Evolutionary conservation across 1,284 basidiomycete genomes (phyloP).

Genomic region (Earliella scabrosa): DNA sequence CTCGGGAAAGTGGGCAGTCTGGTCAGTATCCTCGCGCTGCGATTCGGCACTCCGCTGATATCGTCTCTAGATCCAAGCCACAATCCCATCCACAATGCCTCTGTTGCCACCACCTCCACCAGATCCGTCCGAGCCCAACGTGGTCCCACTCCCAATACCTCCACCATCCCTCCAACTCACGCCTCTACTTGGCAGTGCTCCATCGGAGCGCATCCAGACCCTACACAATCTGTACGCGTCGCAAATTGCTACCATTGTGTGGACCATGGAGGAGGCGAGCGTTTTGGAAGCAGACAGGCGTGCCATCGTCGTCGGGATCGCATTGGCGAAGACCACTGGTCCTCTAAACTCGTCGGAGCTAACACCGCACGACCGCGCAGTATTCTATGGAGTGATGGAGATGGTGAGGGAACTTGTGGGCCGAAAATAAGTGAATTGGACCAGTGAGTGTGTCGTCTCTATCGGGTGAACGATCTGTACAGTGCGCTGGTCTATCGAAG

Average conservation of each 20-base stretch:
- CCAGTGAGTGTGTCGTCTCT: too few relatives aligned
- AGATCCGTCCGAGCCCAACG: conserved; percentile 41
- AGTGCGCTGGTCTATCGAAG: too few relatives aligned
- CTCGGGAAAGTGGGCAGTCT: conserved; percentile 86
- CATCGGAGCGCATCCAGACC: conserved; percentile 65
- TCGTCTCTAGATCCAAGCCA: conserved; percentile 74
- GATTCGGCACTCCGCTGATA: not conserved
- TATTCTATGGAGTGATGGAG: conserved; percentile 72
- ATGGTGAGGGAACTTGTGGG: conserved; percentile 55
- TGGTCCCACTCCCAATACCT: conserved; percentile 61
- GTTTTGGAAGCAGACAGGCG: conserved; percentile 46
- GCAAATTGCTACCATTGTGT: conserved; percentile 87
- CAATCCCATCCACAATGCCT: conserved; percentile 69
- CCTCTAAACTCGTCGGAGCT: conserved; percentile 38
- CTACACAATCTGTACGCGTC: conserved; percentile 83
- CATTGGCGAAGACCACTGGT: conserved; percentile 49
- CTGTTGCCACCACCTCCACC: conserved; percentile 49
- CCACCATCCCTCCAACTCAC: conserved; percentile 76
- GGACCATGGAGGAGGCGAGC: conserved; percentile 56
- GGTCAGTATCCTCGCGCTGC: conserved; percentile 46
- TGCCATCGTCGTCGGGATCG: conserved; percentile 72
- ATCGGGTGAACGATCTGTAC: too few relatives aligned
- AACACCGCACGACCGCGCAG: conserved; percentile 52
- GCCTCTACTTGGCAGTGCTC: conserved; percentile 75
- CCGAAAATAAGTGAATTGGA: conserved; percentile 15